Conservation (phyloP, 2,329 filamentous ascomycete genomes). For the Emydomyces testavorans region DNA sequence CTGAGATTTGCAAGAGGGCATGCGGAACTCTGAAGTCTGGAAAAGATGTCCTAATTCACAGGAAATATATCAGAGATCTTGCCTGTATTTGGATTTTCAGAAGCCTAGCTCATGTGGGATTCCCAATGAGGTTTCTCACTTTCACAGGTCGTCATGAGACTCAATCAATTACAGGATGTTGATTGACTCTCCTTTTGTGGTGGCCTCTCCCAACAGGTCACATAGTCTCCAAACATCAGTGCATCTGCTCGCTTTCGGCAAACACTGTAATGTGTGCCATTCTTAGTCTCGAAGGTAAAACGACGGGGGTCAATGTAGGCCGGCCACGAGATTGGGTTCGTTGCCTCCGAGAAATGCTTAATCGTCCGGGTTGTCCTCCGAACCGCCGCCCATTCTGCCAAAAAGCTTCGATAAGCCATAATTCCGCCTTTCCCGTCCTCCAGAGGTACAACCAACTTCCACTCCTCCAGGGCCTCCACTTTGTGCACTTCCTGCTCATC, state of each 20-base stretch:
- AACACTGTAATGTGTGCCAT: neutral
- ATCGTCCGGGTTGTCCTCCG: conserved; percentile 10
- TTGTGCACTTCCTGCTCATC: conserved; percentile 5
- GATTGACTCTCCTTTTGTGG: conserved; percentile 9
- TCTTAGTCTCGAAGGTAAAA: no score
- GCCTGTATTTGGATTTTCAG: no score
- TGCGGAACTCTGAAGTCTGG: no score
- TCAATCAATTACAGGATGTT: conserved; percentile 12
- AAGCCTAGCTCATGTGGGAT: no score
- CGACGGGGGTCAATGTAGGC: neutral
- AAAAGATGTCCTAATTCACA: no score
- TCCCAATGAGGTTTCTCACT: no score
- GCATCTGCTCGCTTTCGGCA: neutral
- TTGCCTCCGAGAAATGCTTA: conserved; percentile 11
- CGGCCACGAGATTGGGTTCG: conserved; percentile 1
- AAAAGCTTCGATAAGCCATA: neutral
- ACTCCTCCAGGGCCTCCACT: conserved; percentile 8
- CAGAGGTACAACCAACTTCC: conserved; percentile 1
- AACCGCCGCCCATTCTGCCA: conserved; percentile 6
- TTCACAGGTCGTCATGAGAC: no score
- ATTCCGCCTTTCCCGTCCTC: conserved; percentile 12
- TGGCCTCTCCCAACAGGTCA: conserved; percentile 12
- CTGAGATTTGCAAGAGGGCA: no score
- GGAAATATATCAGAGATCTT: no score
- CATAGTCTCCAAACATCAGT: conserved; percentile 2